phyloP scores from a whole-genome alignment of 1,284 basidiomycete species.

The Cryptococcus wingfieldii region DNA sequence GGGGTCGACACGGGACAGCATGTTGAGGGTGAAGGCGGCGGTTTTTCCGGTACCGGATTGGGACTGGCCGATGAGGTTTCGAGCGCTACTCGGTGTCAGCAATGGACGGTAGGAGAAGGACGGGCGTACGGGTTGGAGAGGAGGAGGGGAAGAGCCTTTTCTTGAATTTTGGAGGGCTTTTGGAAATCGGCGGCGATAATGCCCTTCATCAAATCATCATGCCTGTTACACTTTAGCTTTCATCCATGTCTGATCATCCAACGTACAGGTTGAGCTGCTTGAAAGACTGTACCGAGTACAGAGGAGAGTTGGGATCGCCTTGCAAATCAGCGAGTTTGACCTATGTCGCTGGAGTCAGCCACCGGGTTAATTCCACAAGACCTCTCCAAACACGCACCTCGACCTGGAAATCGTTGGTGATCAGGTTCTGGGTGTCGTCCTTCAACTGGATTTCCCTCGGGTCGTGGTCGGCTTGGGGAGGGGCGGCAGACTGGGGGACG shows the following conservation, averaged over 20 bases:
- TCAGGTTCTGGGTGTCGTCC: slow-evolving; percentile 18
- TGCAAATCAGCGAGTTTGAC: slow-evolving; percentile 98
- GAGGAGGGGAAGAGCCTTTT: slow-evolving; percentile 88
- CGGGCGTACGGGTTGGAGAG: slow-evolving; percentile 75
- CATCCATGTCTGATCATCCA: neutral
- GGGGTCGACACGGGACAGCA: slow-evolving; percentile 92
- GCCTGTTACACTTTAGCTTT: slow-evolving; percentile 52
- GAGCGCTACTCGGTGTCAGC: slow-evolving; percentile 58
- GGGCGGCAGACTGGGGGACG: neutral
- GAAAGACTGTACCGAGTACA: slow-evolving; percentile 91
- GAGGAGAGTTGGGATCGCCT: slow-evolving; percentile 88
- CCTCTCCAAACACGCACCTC: slow-evolving; percentile 25
- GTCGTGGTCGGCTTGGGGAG: neutral
- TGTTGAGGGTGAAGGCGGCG: slow-evolving; percentile 94
- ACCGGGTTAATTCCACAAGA: neutral
- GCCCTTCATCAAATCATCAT: slow-evolving; percentile 88
- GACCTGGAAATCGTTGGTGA: slow-evolving; percentile 44
- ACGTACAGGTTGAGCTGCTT: slow-evolving; percentile 78
- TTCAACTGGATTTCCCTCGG: neutral
- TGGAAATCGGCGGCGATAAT: slow-evolving; percentile 94
- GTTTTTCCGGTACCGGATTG: slow-evolving; percentile 99
- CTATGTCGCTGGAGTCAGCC: slow-evolving; percentile 50
- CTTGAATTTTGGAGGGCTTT: slow-evolving; percentile 98
- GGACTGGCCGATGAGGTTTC: slow-evolving; percentile 96
- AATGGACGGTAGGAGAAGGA: neutral